A percentile compares a stretch with the other conserved stretches of the same genome.
phyloP scores from a whole-genome alignment of 2,329 filamentous ascomycete species.

The Aspergillus novoparasiticus region DNA sequence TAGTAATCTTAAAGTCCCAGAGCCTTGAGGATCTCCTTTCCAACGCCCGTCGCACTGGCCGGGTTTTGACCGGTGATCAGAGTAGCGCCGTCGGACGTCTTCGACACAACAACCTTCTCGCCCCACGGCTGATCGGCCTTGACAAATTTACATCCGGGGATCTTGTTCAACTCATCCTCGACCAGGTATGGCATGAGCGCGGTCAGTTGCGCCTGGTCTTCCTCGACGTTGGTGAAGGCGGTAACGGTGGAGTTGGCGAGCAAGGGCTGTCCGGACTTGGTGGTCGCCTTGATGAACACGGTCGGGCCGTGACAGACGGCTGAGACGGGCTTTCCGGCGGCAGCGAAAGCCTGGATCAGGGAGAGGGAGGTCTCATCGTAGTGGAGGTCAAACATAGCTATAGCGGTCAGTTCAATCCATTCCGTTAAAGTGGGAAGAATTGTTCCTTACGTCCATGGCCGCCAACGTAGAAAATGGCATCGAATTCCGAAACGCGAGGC shows the following conservation, averaged over 20 bases:
- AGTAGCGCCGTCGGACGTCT: conserved; percentile 29
- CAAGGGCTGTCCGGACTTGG: conserved; percentile 45
- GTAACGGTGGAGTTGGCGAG: conserved; percentile 46
- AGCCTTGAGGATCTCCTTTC: conserved; percentile 46
- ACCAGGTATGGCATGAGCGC: conserved; percentile 48
- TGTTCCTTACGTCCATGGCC: conserved; percentile 56
- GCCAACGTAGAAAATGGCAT: conserved; percentile 63
- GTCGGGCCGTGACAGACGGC: conserved; percentile 54
- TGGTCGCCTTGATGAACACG: conserved; percentile 47
- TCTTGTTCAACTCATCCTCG: conserved; percentile 45
- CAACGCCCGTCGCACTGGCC: conserved; percentile 46
- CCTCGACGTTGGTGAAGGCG: conserved; percentile 51
- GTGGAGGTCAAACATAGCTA: conserved; percentile 55
- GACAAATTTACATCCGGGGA: conserved; percentile 44
- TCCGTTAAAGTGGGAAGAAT: not conserved
- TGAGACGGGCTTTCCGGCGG: conserved; percentile 51
- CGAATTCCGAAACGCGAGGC: conserved; percentile 62
- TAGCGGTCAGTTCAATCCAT: not conserved
- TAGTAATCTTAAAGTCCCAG: conserved; percentile 16
- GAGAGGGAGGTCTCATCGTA: conserved; percentile 44
- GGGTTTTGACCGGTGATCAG: conserved; percentile 55
- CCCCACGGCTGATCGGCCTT: conserved; percentile 50
- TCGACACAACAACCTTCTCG: conserved; percentile 45
- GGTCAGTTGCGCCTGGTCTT: conserved; percentile 43
- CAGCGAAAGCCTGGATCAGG: conserved; percentile 52